Base-by-base conservation (phyloP, 176 grass and related monocot species). In the Phyllostachys edulis region DNA sequence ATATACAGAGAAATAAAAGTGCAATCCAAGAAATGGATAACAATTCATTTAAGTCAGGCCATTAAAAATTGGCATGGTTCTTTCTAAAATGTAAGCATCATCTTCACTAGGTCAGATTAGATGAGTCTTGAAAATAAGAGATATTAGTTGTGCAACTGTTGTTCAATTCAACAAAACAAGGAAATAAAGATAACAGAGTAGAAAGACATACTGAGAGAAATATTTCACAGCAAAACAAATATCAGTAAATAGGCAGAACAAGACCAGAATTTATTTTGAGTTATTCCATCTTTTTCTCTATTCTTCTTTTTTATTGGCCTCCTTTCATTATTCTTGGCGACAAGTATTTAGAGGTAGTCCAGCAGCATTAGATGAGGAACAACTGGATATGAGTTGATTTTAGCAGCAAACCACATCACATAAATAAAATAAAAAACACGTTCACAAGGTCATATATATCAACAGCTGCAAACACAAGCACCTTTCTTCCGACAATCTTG, bases 401-500 rank as follows among this genome's bases (percentile, higher is more conserved):
- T 54, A 85, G 27, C n/a, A 76, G 67, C 78, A 52, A 60, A 51
- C 3, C 5, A 17, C 10, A 5, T 72, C 51, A 89, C 42, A 42
- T 13, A 67, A 49, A 82, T 29, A 64, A 60, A 41, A n/a, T 3
- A 75, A 66, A 59, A 20, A 11, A 61, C 5, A 62, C 12, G 62
- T 61, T 32, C 52, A 21, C 18, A 80, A 61, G 64, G 7, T 8
- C 60, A 85, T 66, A 21, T 13, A 46, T 23, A 75, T 39, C 57
- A 3, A 70, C 62, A 42, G 44, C 11, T 65, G 73, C 39, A 63
- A 50, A 51, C 11, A 64, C 52, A n/a, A n/a, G n/a, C n/a, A 95
- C 96, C 90, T 95, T 98, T 95, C 91, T 93, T 77, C 87, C 88
- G 84, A 90, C 69, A 86, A 88, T 90, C 46, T 69, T 98, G 71